Base-by-base conservation (phyloP, 768 basidiomycete genomes). In the Lactarius hengduanensis region DNA sequence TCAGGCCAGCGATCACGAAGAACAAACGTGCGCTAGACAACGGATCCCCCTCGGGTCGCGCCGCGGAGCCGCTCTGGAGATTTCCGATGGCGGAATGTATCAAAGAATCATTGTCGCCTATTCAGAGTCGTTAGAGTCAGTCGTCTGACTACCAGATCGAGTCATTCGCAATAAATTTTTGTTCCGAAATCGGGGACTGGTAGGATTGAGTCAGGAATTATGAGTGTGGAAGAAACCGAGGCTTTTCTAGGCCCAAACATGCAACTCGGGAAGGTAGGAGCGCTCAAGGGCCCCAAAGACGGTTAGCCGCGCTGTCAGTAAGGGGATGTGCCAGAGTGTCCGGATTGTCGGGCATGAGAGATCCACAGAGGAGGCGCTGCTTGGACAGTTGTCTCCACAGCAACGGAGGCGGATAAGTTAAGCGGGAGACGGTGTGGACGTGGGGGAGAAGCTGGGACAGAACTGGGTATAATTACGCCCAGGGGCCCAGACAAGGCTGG, bases 1-100 rank as follows among this genome's bases (percentile, higher is more conserved):
- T 60, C 11, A 13, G 30, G 16, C 67, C 36, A 64, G 66, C 32
- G 58, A 69, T 63, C 66, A 69, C 32, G 62, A 63, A 63, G 66
- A 59, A 54, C 53, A 22, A 57, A 58, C 57, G 34, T 67, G 62
- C 36, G 50, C 57, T 34, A 40, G 53, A 28, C 16, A 36, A 59
- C 57, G 57, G 61, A 15, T 16, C 45, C 60, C 43, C 60, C 45
- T 62, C 65, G 60, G 65, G 58, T 59, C 40, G 20, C 60, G 67
- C 61, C 57, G 64, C 45, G 41, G 56, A 40, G 65, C 47, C 34
- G 41, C 64, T 66, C 64, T 69, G 61, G 68, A 43, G 13, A 40
- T 40, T 56, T 47, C 57, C 41, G 38, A 43, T 38, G 55, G 53
- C 47, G n/a, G 55, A 59, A 57, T 59, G 43, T 22, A 50, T 50